These are phyloP conservation scores for Taphrina flavorubra DNA, from an alignment of 1,139 yeast genomes.

Conservation along the genomic window DNA sequence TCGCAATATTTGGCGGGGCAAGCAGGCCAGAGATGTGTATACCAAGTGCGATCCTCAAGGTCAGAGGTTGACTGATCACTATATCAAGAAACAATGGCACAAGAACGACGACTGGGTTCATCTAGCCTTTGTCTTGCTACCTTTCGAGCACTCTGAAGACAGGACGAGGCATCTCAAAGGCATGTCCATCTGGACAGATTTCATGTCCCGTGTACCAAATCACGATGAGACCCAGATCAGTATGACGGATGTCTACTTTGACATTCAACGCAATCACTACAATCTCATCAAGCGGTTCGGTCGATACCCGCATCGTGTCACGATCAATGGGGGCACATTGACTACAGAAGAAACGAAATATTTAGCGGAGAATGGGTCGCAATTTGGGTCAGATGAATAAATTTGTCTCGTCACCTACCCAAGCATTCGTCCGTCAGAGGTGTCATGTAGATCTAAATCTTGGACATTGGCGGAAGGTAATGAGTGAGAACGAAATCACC, in stretches of 20 bases:
- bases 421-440: too few relatives aligned
- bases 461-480: too few relatives aligned
- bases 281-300: slow-evolving; percentile 6
- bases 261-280: slow-evolving; percentile 7
- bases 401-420: too few relatives aligned
- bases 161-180: slow-evolving; percentile 5
- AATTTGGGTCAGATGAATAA: slow-evolving; percentile 6
- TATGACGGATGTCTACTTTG: slow-evolving; percentile 5
- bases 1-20: slow-evolving; percentile 35
- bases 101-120: slow-evolving; percentile 9
- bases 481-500: too few relatives aligned
- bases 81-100: slow-evolving; percentile 2
- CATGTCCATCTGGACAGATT: slow-evolving; percentile 5
- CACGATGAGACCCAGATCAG: not conserved
- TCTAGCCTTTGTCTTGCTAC: slow-evolving; percentile 9
- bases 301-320: slow-evolving; percentile 23
- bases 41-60: slow-evolving; percentile 17
- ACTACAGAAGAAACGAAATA: slow-evolving; percentile 13
- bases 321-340: not conserved
- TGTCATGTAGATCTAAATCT: too few relatives aligned
- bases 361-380: not conserved
- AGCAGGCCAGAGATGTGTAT: slow-evolving; percentile 20
- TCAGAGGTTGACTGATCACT: slow-evolving; percentile 3
- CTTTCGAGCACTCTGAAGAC: slow-evolving; percentile 17
- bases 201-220: not conserved